Percentiles rank a stretch among this genome's conserved stretches.
Evolutionary conservation across 148 eudicot species (phyloP).

Genomic region (Silene conica): DNA sequence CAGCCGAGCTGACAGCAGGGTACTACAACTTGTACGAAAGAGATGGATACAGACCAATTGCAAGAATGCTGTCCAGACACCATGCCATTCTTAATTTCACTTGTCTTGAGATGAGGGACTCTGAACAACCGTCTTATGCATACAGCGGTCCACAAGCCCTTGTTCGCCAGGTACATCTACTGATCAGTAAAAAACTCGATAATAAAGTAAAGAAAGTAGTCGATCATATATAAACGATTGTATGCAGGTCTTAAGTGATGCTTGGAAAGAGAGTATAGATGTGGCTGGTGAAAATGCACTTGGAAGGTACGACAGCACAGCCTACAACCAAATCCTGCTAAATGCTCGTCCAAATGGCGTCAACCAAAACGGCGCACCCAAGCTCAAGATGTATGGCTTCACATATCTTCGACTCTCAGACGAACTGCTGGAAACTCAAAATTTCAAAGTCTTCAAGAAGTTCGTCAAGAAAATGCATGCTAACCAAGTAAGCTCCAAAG

Average conservation of each 20-base stretch:
- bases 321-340: constrained; percentile 66
- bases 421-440: constrained; percentile 50
- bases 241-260: constrained; percentile 59
- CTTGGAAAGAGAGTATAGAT: constrained; percentile 45
- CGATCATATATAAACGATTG: no score
- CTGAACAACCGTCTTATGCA: constrained; percentile 77
- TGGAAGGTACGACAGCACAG: constrained; percentile 55
- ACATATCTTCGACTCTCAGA: constrained; percentile 74
- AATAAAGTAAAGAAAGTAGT: no score
- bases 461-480: constrained; percentile 89
- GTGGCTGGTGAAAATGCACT: constrained; percentile 90
- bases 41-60: constrained; percentile 85
- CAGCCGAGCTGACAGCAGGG: constrained; percentile 92
- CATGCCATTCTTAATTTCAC: constrained; percentile 76
- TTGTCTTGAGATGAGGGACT: constrained; percentile 87
- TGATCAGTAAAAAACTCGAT: no score
- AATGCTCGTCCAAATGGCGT: constrained; percentile 63
- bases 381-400: constrained; percentile 66
- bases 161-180: constrained; percentile 53
- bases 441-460: constrained; percentile 55
- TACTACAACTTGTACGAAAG: constrained; percentile 69
- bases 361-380: constrained; percentile 32
- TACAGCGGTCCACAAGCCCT: constrained; percentile 67
- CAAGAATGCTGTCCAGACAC: constrained; percentile 73
- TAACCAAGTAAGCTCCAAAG: constrained; percentile 37